Evolutionary conservation across 73 alveolate species (phyloP).

Genomic region (Tetrahymena thermophila): DNA sequence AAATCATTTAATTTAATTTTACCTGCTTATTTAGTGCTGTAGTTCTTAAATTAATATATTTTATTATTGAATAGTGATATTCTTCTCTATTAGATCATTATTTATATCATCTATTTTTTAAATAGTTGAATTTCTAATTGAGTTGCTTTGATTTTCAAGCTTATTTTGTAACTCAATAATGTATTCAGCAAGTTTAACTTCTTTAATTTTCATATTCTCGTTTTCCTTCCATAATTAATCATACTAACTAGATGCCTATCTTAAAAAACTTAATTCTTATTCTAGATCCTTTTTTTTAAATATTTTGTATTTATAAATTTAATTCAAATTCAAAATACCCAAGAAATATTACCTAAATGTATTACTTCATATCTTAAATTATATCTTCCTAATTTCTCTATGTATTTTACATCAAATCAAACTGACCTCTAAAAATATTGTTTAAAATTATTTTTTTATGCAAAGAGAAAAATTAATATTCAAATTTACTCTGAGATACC

Average conservation of each 20-base stretch:
- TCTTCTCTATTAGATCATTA: background rate
- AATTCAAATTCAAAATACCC: background rate
- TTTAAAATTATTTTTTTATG: background rate
- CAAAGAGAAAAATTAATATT: background rate
- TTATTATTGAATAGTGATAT: background rate
- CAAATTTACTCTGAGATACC: background rate
- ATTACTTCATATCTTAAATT: background rate
- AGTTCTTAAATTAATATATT: background rate
- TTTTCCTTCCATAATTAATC: background rate
- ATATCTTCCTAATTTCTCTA: background rate
- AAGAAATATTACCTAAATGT: background rate
- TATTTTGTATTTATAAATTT: too few relatives aligned
- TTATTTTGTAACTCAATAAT: background rate
- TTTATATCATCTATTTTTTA: background rate
- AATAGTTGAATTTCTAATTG: background rate
- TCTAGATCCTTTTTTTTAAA: background rate
- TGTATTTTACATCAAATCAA: background rate
- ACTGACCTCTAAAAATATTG: background rate
- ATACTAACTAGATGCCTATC: background rate
- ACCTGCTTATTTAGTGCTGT: background rate
- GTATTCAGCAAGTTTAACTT: background rate
- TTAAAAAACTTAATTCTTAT: background rate
- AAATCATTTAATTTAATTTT: background rate
- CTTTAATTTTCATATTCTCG: background rate
- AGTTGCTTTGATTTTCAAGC: background rate